Percentiles rank a stretch among this genome's conserved stretches.
Conservation (phyloP, 2,329 filamentous ascomycete species). For the Parascedosporium putredinis region DNA sequence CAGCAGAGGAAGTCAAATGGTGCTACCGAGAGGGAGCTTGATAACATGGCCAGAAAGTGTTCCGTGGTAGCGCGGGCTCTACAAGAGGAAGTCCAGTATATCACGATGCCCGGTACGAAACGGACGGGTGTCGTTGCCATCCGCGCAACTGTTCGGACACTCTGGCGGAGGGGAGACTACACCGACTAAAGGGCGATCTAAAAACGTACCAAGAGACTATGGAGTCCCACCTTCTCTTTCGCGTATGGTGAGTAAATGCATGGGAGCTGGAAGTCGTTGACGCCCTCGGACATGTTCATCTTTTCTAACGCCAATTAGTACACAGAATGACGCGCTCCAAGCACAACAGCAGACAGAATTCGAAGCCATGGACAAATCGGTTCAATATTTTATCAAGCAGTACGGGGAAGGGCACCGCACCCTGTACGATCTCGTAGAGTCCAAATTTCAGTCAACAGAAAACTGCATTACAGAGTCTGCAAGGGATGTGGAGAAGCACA, state of each 20-base stretch:
- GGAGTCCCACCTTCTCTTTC: conserved; percentile 1
- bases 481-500: too few relatives aligned
- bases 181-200: not conserved
- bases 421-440: too few relatives aligned
- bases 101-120: not conserved
- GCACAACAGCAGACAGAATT: too few relatives aligned
- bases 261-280: too few relatives aligned
- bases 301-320: too few relatives aligned
- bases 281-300: too few relatives aligned
- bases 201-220: not conserved
- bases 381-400: too few relatives aligned
- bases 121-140: not conserved
- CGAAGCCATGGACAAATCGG: too few relatives aligned
- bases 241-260: not conserved
- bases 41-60: not conserved
- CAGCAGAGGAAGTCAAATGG: not conserved
- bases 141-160: not conserved
- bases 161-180: not conserved
- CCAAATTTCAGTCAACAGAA: too few relatives aligned
- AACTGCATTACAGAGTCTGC: too few relatives aligned
- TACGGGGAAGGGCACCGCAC: too few relatives aligned
- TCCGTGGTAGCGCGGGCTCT: not conserved
- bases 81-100: not conserved
- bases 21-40: not conserved
- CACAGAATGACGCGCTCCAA: too few relatives aligned